These are phyloP conservation scores for Pseudonitzschia delicatissima DNA, from an alignment of 108 stramenopile species.

Conservation along the genomic window DNA sequence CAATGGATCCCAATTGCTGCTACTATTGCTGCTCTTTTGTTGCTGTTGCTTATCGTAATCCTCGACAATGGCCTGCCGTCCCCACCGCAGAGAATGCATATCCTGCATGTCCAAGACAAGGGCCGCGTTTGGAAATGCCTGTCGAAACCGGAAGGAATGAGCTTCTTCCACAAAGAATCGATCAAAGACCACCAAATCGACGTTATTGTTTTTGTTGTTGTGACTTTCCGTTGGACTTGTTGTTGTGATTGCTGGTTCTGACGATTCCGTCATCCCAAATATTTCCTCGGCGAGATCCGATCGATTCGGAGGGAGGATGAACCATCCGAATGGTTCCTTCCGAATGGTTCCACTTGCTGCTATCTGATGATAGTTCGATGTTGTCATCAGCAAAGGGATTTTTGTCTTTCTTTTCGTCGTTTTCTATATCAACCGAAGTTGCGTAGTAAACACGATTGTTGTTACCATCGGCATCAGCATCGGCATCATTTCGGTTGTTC, in stretches of 20 bases:
- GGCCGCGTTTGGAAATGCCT: constrained; percentile 40
- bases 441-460: constrained; percentile 5
- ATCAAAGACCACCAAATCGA: constrained; percentile 60
- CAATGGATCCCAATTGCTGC: constrained; percentile 11
- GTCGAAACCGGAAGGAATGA: constrained; percentile 58
- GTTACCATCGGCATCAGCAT: background rate
- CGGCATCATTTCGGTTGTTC: background rate
- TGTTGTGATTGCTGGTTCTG: background rate
- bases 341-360: constrained; percentile 2
- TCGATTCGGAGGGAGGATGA: constrained; percentile 24
- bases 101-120: constrained; percentile 86
- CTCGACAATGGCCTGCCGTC: constrained; percentile 46
- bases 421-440: background rate
- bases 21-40: background rate
- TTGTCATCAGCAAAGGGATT: too few species aligned
- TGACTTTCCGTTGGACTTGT: background rate
- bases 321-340: background rate
- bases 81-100: constrained; percentile 64
- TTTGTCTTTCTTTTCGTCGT: background rate
- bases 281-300: constrained; percentile 6
- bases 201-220: background rate
- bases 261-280: too few species aligned
- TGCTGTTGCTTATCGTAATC: constrained; percentile 13
- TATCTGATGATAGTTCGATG: too few species aligned
- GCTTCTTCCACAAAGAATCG: constrained; percentile 74